phyloP scores from a whole-genome alignment of 2,329 filamentous ascomycete species.

The Monilinia aucupariae region DNA sequence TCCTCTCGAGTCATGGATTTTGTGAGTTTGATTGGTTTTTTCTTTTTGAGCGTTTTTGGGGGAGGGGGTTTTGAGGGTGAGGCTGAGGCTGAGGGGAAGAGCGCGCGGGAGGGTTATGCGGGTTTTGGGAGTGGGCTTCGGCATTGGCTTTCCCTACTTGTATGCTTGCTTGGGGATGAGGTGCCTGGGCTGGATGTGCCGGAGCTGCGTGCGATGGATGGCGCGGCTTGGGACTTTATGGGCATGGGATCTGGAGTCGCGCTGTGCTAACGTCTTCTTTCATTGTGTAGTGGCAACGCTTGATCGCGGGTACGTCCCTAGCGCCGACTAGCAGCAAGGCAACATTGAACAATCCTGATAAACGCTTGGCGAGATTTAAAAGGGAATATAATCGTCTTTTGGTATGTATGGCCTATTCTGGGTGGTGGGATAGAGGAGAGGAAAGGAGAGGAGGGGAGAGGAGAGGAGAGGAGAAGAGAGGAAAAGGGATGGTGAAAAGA shows the following conservation, averaged over 20 bases:
- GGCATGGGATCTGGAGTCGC: not conserved
- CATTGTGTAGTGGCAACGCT: constrained; percentile 54
- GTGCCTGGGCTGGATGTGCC: not conserved
- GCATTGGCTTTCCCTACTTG: too few relatives aligned
- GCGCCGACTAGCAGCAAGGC: constrained; percentile 52
- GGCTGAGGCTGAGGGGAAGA: too few relatives aligned
- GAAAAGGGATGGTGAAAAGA: too few relatives aligned
- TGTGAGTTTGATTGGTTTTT: not conserved
- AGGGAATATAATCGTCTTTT: constrained; percentile 59
- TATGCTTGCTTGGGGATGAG: not conserved
- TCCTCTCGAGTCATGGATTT: constrained; percentile 29
- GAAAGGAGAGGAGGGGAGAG: not conserved
- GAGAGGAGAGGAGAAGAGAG: not conserved
- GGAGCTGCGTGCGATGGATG: too few relatives aligned
- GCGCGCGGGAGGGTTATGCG: too few relatives aligned
- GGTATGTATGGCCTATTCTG: constrained; percentile 39
- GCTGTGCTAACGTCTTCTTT: constrained; percentile 19
- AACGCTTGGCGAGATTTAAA: constrained; percentile 61
- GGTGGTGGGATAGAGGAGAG: not conserved
- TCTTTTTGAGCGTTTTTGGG: not conserved
- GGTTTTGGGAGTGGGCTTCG: too few relatives aligned
- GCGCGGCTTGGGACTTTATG: too few relatives aligned
- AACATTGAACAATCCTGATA: constrained; percentile 56
- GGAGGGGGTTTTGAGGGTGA: too few relatives aligned
- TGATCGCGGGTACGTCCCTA: constrained; percentile 58